phyloP scores from a whole-genome alignment of 208 protist species.

The Leishmania major region DNA sequence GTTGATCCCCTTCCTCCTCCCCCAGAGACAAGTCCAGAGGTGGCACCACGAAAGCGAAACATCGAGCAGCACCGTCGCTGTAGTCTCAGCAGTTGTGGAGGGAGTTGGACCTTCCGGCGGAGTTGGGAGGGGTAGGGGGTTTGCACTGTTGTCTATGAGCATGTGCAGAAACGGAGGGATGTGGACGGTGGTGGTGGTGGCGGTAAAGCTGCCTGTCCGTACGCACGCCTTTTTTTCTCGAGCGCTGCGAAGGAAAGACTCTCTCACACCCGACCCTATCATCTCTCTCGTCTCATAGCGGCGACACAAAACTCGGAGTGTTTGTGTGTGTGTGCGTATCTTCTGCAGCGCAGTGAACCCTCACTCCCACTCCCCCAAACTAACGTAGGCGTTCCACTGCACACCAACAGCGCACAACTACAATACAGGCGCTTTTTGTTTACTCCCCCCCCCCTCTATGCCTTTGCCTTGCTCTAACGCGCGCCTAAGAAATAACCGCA shows the following conservation, averaged over 20 bases:
- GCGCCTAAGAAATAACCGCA: not conserved
- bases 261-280: not conserved
- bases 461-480: not conserved
- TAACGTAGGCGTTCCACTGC: not conserved
- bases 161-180: not conserved
- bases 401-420: not conserved
- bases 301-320: too few relatives aligned
- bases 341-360: too few relatives aligned
- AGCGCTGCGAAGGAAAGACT: not conserved
- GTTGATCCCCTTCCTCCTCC: slow-evolving; percentile 3
- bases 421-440: not conserved
- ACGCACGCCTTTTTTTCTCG: not conserved
- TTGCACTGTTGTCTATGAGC: not conserved
- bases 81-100: not conserved
- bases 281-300: not conserved
- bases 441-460: not conserved
- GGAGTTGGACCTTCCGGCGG: not conserved
- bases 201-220: not conserved
- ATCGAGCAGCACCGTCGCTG: not conserved
- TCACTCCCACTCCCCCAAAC: not conserved
- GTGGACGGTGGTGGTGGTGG: not conserved
- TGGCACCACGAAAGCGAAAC: too few relatives aligned
- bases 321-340: too few relatives aligned
- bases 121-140: not conserved
- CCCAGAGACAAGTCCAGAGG: not conserved